phyloP scores from a whole-genome alignment of 768 basidiomycete genomes.

The Macrolepiota albuminosa region DNA sequence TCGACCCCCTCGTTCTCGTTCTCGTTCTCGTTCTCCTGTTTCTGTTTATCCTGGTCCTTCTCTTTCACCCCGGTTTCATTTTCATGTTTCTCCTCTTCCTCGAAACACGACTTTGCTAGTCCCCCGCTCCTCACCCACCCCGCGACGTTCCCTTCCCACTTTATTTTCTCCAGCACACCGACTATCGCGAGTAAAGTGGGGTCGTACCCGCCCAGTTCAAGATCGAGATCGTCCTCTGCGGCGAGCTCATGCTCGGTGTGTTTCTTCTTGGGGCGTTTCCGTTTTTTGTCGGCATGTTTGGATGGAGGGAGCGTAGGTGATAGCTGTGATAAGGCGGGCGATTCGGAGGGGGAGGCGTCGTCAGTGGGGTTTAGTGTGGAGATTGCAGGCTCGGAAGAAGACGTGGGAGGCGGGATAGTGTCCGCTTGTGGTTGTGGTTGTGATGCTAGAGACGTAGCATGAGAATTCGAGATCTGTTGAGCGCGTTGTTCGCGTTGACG shows the following conservation, averaged over 20 bases:
- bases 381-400: not conserved
- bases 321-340: not conserved
- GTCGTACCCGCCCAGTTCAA: conserved; percentile 32
- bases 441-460: not conserved
- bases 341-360: not conserved
- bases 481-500: not conserved
- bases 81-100: not conserved
- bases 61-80: not conserved
- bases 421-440: not conserved
- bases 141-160: conserved; percentile 57
- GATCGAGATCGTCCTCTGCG: not conserved
- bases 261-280: conserved; percentile 12
- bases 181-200: conserved; percentile 59
- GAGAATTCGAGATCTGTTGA: not conserved
- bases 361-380: not conserved
- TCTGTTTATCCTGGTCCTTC: not conserved
- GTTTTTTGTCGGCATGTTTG: conserved; percentile 4
- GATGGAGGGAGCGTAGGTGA: not conserved
- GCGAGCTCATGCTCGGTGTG: not conserved
- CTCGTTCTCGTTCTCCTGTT: not conserved
- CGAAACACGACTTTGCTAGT: not conserved
- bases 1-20: not conserved
- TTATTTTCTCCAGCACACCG: conserved; percentile 59
- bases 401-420: not conserved
- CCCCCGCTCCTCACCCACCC: conserved; percentile 44